phyloP scores from a whole-genome alignment of 257 asterid genomes.

The Schizonepeta tenuifolia region DNA sequence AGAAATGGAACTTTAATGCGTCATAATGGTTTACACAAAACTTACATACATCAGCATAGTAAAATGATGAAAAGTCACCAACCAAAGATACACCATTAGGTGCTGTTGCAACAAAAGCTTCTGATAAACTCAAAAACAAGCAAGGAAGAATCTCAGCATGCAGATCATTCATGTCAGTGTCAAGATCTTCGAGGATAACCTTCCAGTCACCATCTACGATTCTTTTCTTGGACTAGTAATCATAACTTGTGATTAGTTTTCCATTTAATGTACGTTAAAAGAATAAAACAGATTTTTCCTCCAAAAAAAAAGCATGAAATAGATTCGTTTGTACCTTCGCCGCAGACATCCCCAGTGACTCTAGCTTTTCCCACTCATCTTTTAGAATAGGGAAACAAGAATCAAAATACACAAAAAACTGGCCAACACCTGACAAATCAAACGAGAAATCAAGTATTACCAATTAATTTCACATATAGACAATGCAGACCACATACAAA shows the following conservation, averaged over 20 bases:
- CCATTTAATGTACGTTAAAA: slow-evolving; percentile 6
- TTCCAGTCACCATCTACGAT: slow-evolving; percentile 53
- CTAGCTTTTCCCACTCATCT: slow-evolving; percentile 67
- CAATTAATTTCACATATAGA: slow-evolving; percentile 8
- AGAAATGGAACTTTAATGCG: slow-evolving; percentile 29
- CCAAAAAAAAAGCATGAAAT: too few species aligned
- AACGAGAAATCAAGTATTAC: slow-evolving; percentile 17
- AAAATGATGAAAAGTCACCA: slow-evolving; percentile 39
- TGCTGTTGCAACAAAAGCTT: slow-evolving; percentile 51
- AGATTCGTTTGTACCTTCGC: slow-evolving; percentile 51
- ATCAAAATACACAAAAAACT: slow-evolving; percentile 47
- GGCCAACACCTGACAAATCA: slow-evolving; percentile 49
- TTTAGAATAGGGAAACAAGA: slow-evolving; percentile 63
- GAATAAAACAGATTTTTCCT: slow-evolving; percentile 21
- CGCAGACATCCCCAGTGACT: slow-evolving; percentile 45
- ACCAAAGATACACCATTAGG: slow-evolving; percentile 58
- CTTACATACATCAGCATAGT: background rate
- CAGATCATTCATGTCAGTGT: slow-evolving; percentile 47
- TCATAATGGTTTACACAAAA: slow-evolving; percentile 12
- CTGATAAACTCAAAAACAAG: slow-evolving; percentile 66
- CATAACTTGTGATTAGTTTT: slow-evolving; percentile 31
- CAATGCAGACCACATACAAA: background rate
- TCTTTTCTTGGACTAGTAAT: slow-evolving; percentile 53
- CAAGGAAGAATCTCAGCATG: slow-evolving; percentile 64
- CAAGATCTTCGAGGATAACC: slow-evolving; percentile 53